Evolutionary conservation across 1,284 basidiomycete species (phyloP), one percentile per base, ranked within the genome.

Genomic region (Trichosporon sp.): DNA sequence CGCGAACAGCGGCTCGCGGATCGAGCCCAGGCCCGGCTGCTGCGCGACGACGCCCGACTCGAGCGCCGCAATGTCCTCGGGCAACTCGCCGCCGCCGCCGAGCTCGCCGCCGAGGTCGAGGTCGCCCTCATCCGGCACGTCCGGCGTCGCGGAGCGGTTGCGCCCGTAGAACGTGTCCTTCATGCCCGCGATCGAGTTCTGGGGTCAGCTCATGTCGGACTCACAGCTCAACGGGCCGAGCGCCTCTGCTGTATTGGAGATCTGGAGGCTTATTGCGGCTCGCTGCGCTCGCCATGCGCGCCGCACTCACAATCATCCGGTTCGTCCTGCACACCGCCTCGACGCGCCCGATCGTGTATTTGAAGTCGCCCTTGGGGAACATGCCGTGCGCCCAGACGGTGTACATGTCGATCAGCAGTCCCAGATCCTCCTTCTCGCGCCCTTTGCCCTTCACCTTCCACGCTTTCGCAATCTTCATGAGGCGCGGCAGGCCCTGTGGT

Each of bases 381-480:
- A 98, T 87, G 74, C 87, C 87, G 81, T 97, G 95, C 1, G 92
- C 87, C 95, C 95, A 98, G 76, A 94, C 90, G 75, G 93, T 92
- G 78, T 97, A 97, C 65, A 91, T 84, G 73, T 90, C 88, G 66
- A 97, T 85, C 18, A 97, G 82, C 35, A 90, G 86, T 72, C 88
- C 88, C 42, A 98, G 86, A 79, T 98, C 94, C 66, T 87, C 82
- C 25, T 85, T 85, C 93, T 98, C 95, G 74, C 92, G 88, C 0
- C 94, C 94, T 80, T 96, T 96, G 3, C 93, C 94, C 73, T 88
- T 90, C 23, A 89, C 85, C 75, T 87, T 90, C 81, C 94, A 92
- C 65, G 87, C 84, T 81, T 91, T 91, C 18, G 90, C 87, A 66
- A 89, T 86, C 67, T 89, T 85, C 58, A 93, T 86, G 31, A 98